These are phyloP conservation scores for Cadophora sp. DNA, from an alignment of 2,329 filamentous ascomycete species.

Conservation along the genomic window DNA sequence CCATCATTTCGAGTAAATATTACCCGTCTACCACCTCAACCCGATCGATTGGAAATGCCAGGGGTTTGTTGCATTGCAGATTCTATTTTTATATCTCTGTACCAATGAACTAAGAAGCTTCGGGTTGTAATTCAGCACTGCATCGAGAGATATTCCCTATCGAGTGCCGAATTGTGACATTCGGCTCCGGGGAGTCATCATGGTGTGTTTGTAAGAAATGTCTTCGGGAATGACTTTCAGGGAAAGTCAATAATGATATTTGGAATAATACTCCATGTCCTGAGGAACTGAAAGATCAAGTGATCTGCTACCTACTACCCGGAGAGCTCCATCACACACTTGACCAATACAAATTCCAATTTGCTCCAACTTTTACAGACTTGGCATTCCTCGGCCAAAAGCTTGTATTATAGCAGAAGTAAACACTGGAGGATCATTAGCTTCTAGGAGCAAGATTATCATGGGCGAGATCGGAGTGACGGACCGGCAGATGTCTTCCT, in stretches of 20 bases:
- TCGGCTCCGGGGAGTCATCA: neutral
- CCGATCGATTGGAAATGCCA: neutral
- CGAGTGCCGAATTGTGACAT: neutral
- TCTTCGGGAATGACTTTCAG: too few species aligned
- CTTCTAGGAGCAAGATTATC: neutral
- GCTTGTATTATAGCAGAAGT: neutral
- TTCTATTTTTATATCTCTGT: neutral
- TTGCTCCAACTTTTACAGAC: neutral
- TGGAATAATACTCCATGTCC: neutral
- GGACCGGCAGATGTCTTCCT: slow-evolving; percentile 13
- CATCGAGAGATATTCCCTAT: neutral
- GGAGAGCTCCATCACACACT: neutral
- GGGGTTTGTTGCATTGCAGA: neutral
- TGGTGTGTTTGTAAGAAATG: neutral
- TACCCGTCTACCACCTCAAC: neutral
- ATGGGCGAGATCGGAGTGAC: slow-evolving; percentile 1
- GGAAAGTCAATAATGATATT: neutral
- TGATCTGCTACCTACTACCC: too few species aligned
- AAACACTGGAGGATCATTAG: neutral
- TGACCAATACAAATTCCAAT: neutral
- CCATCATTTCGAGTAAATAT: neutral
- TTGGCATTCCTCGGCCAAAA: neutral
- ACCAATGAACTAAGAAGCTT: neutral
- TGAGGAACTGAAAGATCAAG: neutral
- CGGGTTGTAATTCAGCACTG: neutral